Conservation (phyloP, 2,329 filamentous ascomycete species). For the Beauveria caledonica region DNA sequence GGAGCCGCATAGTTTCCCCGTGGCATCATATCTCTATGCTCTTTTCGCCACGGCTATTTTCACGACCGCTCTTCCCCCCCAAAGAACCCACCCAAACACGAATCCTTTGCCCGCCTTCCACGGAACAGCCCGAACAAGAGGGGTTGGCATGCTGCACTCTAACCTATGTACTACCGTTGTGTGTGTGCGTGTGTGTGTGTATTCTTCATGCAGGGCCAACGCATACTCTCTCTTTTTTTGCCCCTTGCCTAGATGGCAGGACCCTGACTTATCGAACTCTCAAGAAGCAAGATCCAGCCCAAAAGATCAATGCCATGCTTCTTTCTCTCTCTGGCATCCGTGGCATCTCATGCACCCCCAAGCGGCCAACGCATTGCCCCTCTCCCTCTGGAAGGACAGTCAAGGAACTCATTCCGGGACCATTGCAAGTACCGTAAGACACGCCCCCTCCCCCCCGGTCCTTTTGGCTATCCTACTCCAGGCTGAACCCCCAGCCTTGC, state of each 20-base stretch:
- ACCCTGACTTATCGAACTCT: background rate
- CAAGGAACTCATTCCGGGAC: no score
- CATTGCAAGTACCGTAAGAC: background rate
- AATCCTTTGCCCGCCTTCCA: background rate
- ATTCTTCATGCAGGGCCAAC: background rate
- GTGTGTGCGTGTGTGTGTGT: no score
- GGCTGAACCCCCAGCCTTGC: background rate
- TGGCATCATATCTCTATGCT: slow-evolving; percentile 3
- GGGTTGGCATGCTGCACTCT: background rate
- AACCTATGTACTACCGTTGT: background rate
- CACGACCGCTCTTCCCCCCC: background rate
- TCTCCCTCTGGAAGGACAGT: background rate
- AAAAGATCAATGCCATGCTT: background rate
- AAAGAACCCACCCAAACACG: background rate
- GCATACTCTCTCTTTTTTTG: background rate
- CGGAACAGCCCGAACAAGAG: background rate
- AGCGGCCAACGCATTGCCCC: background rate
- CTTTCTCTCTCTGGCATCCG: background rate
- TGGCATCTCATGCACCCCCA: background rate
- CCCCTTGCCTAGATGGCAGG: background rate
- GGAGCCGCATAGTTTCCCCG: background rate
- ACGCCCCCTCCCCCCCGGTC: background rate
- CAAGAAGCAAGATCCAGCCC: background rate
- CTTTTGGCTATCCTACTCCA: background rate
- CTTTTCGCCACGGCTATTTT: background rate